Percentiles rank a stretch among this genome's conserved stretches.
These are phyloP conservation scores for Agaricales sp. DNA, from an alignment of 1,284 basidiomycete genomes.

Conservation along the genomic window DNA sequence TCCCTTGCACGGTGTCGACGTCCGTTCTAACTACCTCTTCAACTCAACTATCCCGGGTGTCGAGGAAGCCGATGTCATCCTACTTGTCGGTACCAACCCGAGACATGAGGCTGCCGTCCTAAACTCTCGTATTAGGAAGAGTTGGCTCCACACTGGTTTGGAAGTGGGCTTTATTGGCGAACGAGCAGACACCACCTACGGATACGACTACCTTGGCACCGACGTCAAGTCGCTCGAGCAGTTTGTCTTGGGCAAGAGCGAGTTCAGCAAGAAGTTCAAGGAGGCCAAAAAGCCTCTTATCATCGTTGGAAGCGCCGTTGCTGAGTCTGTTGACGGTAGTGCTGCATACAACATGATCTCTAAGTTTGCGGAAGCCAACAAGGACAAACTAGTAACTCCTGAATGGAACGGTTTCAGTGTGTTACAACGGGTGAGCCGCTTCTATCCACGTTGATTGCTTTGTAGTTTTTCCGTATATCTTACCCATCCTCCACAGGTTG, in stretches of 20 bases:
- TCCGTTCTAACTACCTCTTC: constrained; percentile 96
- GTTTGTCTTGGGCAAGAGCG: constrained; percentile 70
- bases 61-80: constrained; percentile 87
- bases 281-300: constrained; percentile 90
- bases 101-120: constrained; percentile 96
- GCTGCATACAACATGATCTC: constrained; percentile 74
- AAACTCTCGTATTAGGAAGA: constrained; percentile 95
- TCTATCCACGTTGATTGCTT: constrained; percentile 2
- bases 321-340: constrained; percentile 82
- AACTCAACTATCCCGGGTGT: constrained; percentile 91
- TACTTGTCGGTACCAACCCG: constrained; percentile 95
- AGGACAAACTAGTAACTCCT: constrained; percentile 66
- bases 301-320: constrained; percentile 83
- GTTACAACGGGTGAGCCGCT: constrained; percentile 79
- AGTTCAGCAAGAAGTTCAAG: constrained; percentile 84
- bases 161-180: constrained; percentile 91
- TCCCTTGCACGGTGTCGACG: constrained; percentile 78
- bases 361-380: constrained; percentile 75
- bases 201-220: constrained; percentile 85
- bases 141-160: constrained; percentile 79
- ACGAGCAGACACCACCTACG: constrained; percentile 86
- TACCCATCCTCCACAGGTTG: constrained; percentile 32
- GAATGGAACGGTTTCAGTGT: constrained; percentile 97
- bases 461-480: constrained; percentile 1
- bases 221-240: constrained; percentile 73